A percentile compares a stretch with the other conserved stretches of the same genome.
Conservation (phyloP, 163 green algal genomes). For the Chlorella variabilis region DNA sequence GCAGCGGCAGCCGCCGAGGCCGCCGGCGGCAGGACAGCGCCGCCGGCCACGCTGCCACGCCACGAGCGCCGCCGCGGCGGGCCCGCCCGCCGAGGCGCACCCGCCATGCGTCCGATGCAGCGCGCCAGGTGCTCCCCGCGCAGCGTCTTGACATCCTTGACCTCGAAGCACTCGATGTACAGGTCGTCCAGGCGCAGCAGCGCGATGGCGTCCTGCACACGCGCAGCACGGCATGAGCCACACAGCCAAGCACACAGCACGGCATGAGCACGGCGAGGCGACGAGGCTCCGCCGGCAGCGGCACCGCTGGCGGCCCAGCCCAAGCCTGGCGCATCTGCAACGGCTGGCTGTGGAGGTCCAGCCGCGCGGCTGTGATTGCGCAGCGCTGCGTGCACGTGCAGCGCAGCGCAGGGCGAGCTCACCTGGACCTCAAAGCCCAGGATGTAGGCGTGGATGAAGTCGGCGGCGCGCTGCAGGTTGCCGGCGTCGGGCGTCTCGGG, state of each 20-base stretch:
- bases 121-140: constrained; percentile 96
- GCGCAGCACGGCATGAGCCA: neutral
- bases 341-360: too few species aligned
- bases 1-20: too few species aligned
- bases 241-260: too few species aligned
- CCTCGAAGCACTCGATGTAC: constrained; percentile 98
- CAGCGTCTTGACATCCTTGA: constrained; percentile 85
- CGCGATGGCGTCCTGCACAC: constrained; percentile 91
- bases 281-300: too few species aligned
- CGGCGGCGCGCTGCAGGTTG: constrained; percentile 93
- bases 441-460: constrained; percentile 98
- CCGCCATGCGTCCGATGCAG: constrained; percentile 91
- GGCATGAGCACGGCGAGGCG: neutral
- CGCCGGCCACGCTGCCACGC: too few species aligned
- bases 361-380: too few species aligned
- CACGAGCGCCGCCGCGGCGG: too few species aligned
- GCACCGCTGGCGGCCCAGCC: too few species aligned
- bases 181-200: constrained; percentile 98
- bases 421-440: constrained; percentile 71
- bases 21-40: too few species aligned
- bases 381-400: too few species aligned
- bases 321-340: too few species aligned
- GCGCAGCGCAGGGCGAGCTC: neutral
- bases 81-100: too few species aligned
- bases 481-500: constrained; percentile 78